These are phyloP conservation scores for Sherardia arvensis DNA, from an alignment of 257 asterid species.

Conservation along the genomic window DNA sequence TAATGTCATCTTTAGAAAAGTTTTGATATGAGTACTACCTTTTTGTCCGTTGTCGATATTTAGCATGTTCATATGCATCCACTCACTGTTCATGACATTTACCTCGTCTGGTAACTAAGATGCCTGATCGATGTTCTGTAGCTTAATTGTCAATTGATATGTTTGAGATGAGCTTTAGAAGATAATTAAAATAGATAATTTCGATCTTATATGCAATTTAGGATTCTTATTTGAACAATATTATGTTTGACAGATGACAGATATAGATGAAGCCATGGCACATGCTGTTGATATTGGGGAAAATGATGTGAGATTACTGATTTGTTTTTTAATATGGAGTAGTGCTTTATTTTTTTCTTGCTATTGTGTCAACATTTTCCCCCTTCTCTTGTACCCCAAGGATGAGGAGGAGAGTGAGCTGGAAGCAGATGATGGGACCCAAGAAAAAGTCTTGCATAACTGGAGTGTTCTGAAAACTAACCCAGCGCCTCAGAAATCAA, in stretches of 20 bases:
- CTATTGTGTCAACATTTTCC: neutral
- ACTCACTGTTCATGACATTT: neutral
- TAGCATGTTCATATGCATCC: neutral
- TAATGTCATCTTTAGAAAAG: neutral
- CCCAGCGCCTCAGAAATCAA: slow-evolving; percentile 47
- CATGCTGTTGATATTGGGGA: slow-evolving; percentile 96
- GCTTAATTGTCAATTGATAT: neutral
- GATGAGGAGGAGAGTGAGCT: slow-evolving; percentile 79
- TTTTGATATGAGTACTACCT: neutral
- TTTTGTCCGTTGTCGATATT: neutral
- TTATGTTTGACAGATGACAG: slow-evolving; percentile 45
- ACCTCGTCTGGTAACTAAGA: neutral
- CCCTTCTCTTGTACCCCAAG: slow-evolving; percentile 25
- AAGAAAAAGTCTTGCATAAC: slow-evolving; percentile 54
- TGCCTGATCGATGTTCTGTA: neutral
- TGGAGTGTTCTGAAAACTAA: slow-evolving; percentile 80
- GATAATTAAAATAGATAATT: neutral
- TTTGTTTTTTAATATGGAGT: neutral
- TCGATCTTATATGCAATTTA: neutral
- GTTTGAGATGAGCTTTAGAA: neutral
- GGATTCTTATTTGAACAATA: neutral
- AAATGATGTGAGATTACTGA: slow-evolving; percentile 56
- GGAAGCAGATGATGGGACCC: slow-evolving; percentile 44
- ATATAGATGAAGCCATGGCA: slow-evolving; percentile 93
- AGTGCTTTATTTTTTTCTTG: neutral